Base-by-base conservation (phyloP, 805 yeast genomes). In the Candida dajiaensis region DNA sequence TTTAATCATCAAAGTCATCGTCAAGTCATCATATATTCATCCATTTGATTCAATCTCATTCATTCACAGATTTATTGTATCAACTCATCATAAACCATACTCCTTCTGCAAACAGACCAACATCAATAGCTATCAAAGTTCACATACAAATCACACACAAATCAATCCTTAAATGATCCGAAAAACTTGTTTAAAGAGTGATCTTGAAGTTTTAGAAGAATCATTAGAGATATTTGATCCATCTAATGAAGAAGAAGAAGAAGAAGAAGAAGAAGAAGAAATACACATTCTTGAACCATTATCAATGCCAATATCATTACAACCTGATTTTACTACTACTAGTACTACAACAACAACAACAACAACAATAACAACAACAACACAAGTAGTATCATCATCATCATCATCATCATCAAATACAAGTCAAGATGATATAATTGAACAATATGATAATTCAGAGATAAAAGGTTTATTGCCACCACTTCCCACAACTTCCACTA, bases 381-480 rank as follows among this genome's bases (percentile, higher is more conserved):
- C n/a, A n/a, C n/a, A n/a, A n/a, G n/a, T n/a, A n/a, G n/a, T n/a
- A n/a, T n/a, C n/a, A n/a, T n/a, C n/a, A n/a, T n/a, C n/a, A n/a
- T n/a, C n/a, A n/a, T n/a, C n/a, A n/a, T n/a, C n/a, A n/a, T n/a
- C n/a, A n/a, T n/a, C n/a, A n/a, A n/a, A n/a, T n/a, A n/a, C n/a
- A n/a, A n/a, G n/a, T n/a, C n/a, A n/a, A n/a, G n/a, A n/a, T n/a
- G n/a, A n/a, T n/a, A n/a, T n/a, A n/a, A n/a, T n/a, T n/a, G 49
- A 40, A n/a, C 37, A 44, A 7, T 43, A 22, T 13, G 51, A 50
- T 11, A 48, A 42, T 3, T 55, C 55, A 5, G 58, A 53, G 38
- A 44, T 49, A 18, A 46, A 46, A 40, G 48, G 49, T 2, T 46
- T 55, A 9, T 43, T 55, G 1, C 59, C 59, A 2, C 59, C 59